Evolutionary conservation across 129 eudicot genomes (phyloP).

Genomic region (Ambrosia artemisiifolia): DNA sequence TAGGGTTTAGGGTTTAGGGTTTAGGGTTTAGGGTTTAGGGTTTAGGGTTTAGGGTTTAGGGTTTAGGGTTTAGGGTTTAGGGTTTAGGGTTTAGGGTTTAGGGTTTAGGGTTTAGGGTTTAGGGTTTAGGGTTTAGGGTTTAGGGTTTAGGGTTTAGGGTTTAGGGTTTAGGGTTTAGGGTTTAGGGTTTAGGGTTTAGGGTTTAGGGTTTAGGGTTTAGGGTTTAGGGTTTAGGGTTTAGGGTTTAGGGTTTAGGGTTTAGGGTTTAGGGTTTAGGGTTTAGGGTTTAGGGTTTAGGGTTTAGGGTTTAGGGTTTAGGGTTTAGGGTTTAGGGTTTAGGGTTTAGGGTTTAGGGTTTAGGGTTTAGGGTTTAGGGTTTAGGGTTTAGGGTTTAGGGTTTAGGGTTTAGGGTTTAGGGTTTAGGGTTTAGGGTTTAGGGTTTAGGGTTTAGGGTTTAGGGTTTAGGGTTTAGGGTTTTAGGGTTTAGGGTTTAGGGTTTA

Average conservation of each 20-base stretch:
- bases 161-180: conserved; percentile 4
- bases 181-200: neutral
- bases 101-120: neutral
- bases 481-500: no score
- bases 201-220: conserved; percentile 4
- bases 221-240: neutral
- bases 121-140: neutral
- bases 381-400: no score
- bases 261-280: no score
- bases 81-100: neutral
- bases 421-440: no score
- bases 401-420: no score
- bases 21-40: conserved; percentile 1
- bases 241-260: neutral
- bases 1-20: conserved; percentile 5
- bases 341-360: no score
- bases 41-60: conserved; percentile 5
- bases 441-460: no score
- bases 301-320: no score
- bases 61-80: neutral
- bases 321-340: no score
- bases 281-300: no score
- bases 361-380: no score
- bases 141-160: neutral
- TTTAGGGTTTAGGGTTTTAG: no score